Evolutionary conservation across 2,329 filamentous ascomycete species (phyloP), one percentile per base, ranked within the genome.

Genomic region (Penicillium digitatum): DNA sequence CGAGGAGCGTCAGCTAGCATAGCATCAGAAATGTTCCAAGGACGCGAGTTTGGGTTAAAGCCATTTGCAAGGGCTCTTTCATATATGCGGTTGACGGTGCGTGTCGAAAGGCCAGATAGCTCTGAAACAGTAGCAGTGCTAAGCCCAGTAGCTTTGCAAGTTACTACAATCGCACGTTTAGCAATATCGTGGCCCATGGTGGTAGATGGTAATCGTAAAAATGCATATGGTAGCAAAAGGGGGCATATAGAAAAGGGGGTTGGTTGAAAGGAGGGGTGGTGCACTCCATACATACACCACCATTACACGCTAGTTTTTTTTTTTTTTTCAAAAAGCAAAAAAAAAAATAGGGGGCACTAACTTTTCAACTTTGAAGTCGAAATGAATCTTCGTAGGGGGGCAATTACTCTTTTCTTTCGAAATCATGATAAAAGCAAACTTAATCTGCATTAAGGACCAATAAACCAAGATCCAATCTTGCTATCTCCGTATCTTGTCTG

Each of bases 1-100:
- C 48, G 37, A 42, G 37, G 48, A 27, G 48, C 48, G 6, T 50
- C 48, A 22, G 27, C 48, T 24, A 50, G 37, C 14, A 50, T 42
- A 26, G n/a, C 48, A 5, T 50, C 48, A 14, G 37, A 42, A 7
- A 42, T 14, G 27, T 32, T 42, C 20, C 12, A 50, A 32, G 48
- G 18, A 24, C 12, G 26, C 3, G 27, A 12, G 10, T 31, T 6
- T 4, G 48, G 35, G 12, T 50, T 37, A 34, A 50, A 50, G 14
- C 48, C 48, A 14, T 18, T 22, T n/a, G 9, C 18, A n/a, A 42
- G 26, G 16, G 27, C 48, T 24, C 27, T 34, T 40, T 31, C 12
- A 18, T 50, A 42, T 34, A 42, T 42, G 11, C 16, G 6, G 22
- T 32, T 5, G 8, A 50, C 8, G 2, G 48, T 50, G 11, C 48